Base-by-base conservation (phyloP, 1,139 yeast species). In the Kodamaea suecica region DNA sequence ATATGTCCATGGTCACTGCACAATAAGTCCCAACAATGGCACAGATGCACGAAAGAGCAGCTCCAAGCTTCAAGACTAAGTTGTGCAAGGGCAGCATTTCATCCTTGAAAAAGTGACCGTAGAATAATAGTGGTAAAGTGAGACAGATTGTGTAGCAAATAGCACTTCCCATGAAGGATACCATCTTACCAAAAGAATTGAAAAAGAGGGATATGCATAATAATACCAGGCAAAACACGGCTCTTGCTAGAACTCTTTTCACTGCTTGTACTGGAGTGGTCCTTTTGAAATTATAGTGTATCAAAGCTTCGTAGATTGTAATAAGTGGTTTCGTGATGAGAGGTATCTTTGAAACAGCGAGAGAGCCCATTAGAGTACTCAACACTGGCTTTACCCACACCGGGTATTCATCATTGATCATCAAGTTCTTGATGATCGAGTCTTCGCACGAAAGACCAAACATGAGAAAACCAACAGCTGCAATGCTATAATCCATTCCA, bases 131-230 rank as follows among this genome's bases (percentile, higher is more conserved):
- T 3, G 97, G 97, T 19, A 87, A 67, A 3, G 86, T 76, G 40
- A 88, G 64, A 53, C 97, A 90, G 30, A 88, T 80, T 1, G 82
- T 72, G 53, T 84, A 84, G 49, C 96, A 86, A 34, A 90, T 66
- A 3, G 88, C 79, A 24, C 92, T 77, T 3, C 97, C 97, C 47
- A 86, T 65, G 35, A 88, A 77, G 6, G 95, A 86, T 59, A 90
- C 81, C 38, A 88, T 73, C 50, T 79, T 78, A 41, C 94, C 96
- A 59, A 88, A 90, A 23, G 81, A 79, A 4, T 86, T 85, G 49
- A 85, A 75, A 3, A 76, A 38, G 23, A 84, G 66, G 1, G 95
- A 76, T 33, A 80, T 55, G 2, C 61, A 34, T 21, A 83, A 52
- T n/a, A 66, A 49, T 3, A 61, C 31, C 2, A 49, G 26, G 39